Evolutionary conservation across 768 basidiomycete species (phyloP).

Genomic region (Leccinum variicolor): DNA sequence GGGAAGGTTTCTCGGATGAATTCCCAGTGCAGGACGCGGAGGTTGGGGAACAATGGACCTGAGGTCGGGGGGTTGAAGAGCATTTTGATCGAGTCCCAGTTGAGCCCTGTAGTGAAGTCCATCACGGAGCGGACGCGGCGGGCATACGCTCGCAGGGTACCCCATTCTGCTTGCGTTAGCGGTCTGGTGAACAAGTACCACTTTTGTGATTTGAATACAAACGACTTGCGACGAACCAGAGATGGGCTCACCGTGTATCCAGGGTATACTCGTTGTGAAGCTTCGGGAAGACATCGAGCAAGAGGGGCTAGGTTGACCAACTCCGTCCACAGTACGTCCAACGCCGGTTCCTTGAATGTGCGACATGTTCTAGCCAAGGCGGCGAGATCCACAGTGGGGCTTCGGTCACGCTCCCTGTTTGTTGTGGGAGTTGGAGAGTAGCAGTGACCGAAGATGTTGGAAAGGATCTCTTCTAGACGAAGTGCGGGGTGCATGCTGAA

Average conservation of each 20-base stretch:
- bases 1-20: constrained; percentile 14
- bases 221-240: neutral
- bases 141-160: constrained; percentile 2
- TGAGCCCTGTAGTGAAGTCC: constrained; percentile 12
- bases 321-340: constrained; percentile 17
- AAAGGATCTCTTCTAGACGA: constrained; percentile 7
- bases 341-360: constrained; percentile 17
- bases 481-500: constrained; percentile 4
- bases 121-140: constrained; percentile 5
- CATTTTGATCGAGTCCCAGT: constrained; percentile 9
- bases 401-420: neutral
- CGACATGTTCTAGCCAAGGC: constrained; percentile 15
- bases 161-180: constrained; percentile 3
- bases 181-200: constrained; percentile 7
- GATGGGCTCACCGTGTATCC: neutral
- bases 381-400: constrained; percentile 6
- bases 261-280: neutral
- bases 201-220: neutral
- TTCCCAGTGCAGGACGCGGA: constrained; percentile 20
- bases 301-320: constrained; percentile 10
- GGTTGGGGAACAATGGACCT: constrained; percentile 18
- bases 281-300: constrained; percentile 9
- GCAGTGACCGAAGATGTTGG: constrained; percentile 13
- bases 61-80: constrained; percentile 14
- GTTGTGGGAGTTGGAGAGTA: neutral